Base-by-base conservation (phyloP, 176 grass and related monocot species). In the Musa itinerans region DNA sequence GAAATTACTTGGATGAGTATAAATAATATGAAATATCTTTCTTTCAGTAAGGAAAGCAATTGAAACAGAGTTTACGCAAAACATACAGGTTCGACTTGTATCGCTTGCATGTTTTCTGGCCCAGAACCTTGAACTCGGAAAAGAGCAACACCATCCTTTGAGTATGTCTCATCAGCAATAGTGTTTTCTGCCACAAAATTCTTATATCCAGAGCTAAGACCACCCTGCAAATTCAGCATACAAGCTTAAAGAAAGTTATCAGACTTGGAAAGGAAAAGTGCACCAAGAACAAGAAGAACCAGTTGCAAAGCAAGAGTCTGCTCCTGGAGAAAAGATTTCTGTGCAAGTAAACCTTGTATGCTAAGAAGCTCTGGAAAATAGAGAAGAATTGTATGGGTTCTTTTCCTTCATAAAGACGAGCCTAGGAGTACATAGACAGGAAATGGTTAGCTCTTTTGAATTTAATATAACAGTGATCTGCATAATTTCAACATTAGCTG, bases 1-100 rank as follows among this genome's bases (percentile, higher is more conserved):
- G 9, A 15, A 51, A 70, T 15, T n/a, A 20, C 9, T 50, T 19
- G 16, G 12, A 20, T 61, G 20, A 50, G 43, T 17, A 13, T 67
- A 13, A 53, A 70, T 17, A 17, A 74, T 9, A 76, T 10, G 17
- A 23, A 24, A 24, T 11, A 77, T 24, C 11, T 10, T 53, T 20
- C 26, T 20, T 65, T 16, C n/a, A 48, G 27, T 20, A 49, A 73
- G 7, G 4, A 16, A 74, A n/a, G 17, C 16, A 55, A 56, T 15
- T 15, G 13, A 29, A 26, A 56, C 52, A 54, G 53, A 56, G 9
- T 56, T 20, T 70, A 51, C 1, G 6, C 1, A 51, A 49, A 71
- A 90, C 93, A 88, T 82, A 97, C 93, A 77, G 79, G 77, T 79
- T 97, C 87, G 61, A 97, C 85, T 77, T 97, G 89, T 68, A 92